Evolutionary conservation across 148 eudicot species (phyloP), one percentile per base, ranked within the genome.

Genomic region (Talinum fruticosum): DNA sequence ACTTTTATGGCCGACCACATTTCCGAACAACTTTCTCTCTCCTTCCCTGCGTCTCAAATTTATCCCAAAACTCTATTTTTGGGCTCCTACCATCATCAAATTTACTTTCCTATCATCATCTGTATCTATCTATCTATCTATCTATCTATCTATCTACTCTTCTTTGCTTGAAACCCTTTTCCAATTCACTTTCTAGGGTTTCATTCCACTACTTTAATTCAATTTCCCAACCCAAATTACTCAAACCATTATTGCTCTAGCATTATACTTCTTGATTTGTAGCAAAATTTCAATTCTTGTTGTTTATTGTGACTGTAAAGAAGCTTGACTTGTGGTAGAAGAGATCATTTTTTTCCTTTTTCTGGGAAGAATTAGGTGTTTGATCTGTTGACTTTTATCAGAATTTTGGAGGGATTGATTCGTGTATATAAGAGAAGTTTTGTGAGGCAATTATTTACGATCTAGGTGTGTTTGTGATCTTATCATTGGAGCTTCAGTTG

Each of bases 1-100:
- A 76, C 21, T 79, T 83, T 76, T 79, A 69, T 75, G 85, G 78
- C 54, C 69, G 35, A 71, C 82, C 79, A 59, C 81, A 57, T 76
- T 36, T 61, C 28, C 68, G 49, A 29, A 38, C 44, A 15, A 70
- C 30, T 61, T 57, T 71, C 78, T 77, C 78, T 73, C 74, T 73
- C 77, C 24, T 57, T 23, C 45, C 30, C 49, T 68, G 26, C 72
- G 21, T 66, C 69, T 70, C 79, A 69, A 61, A 41, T 62, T 69
- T 74, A 37, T 34, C 78, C 18, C 32, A 28, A n/a, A 36, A 18
- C 38, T 51, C 44, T 47, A 16, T 33, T 79, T 71, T 23, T 5
- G 7, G 49, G 26, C 44, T 37, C 57, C 18, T 19, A 35, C 57
- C 21, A 28, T 73, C 64, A 19, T 51, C 71, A 79, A 66, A 26